Conservation (phyloP, 2,329 filamentous ascomycete genomes). For the Cyphellophora attinorum region DNA sequence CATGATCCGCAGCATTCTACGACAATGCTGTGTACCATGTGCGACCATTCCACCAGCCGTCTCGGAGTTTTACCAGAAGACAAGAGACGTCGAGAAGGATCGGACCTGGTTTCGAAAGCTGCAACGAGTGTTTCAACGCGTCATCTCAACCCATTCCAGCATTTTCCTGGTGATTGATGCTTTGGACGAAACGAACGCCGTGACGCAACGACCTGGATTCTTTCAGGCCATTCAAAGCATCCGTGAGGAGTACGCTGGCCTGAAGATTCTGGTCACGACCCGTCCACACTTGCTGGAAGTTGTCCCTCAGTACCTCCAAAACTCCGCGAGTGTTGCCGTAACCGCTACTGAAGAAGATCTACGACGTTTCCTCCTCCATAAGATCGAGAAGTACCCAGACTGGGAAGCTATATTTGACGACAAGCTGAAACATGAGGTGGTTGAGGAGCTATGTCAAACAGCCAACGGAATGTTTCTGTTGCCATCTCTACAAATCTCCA, state of each 20-base stretch:
- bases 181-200: conserved; percentile 19
- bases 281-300: conserved; percentile 12
- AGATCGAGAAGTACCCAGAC: conserved; percentile 16
- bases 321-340: conserved; percentile 11
- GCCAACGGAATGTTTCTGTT: conserved; percentile 24
- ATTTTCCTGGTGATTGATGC: conserved; percentile 21
- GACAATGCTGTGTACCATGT: conserved; percentile 16
- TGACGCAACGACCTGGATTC: conserved; percentile 11
- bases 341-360: conserved; percentile 16
- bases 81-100: conserved; percentile 12
- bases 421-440: conserved; percentile 16
- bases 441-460: conserved; percentile 17
- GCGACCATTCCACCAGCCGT: conserved; percentile 17
- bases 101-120: conserved; percentile 16
- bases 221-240: conserved; percentile 14
- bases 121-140: conserved; percentile 11
- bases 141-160: conserved; percentile 11
- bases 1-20: conserved; percentile 18
- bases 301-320: conserved; percentile 8
- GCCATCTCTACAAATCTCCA: conserved; percentile 22
- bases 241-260: conserved; percentile 4
- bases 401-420: conserved; percentile 18
- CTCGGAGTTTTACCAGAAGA: conserved; percentile 18
- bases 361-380: conserved; percentile 14
- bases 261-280: conserved; percentile 16